Percentiles rank a stretch among this genome's conserved stretches.
phyloP scores from a whole-genome alignment of 202 grass and related monocot genomes.

The Schoenoplectus tabernaemontani region DNA sequence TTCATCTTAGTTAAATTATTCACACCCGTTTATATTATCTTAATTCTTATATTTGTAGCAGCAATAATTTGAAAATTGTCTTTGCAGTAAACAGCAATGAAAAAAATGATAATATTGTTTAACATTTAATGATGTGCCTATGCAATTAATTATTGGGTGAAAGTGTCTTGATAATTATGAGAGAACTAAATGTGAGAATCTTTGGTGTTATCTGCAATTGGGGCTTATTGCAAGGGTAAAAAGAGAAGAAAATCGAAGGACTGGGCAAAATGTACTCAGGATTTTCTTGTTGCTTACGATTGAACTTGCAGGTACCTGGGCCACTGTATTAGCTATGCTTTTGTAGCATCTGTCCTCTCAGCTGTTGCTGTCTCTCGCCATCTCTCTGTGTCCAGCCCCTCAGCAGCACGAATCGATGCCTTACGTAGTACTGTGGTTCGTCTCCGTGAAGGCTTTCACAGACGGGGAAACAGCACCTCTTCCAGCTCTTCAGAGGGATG shows the following conservation, averaged over 20 bases:
- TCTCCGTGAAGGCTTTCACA: conserved; percentile 76
- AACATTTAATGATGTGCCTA: not conserved
- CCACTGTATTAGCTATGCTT: conserved; percentile 98
- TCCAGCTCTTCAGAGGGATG: conserved; percentile 96
- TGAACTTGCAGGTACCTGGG: conserved; percentile 69
- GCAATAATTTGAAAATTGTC: not conserved
- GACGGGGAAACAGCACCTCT: conserved; percentile 73
- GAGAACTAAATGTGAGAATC: not conserved
- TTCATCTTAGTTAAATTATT: not conserved
- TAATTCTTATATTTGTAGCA: not conserved
- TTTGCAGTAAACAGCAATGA: not conserved
- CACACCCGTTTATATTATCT: not conserved
- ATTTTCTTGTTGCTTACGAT: not conserved
- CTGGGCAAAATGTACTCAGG: not conserved
- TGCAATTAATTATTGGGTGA: not conserved
- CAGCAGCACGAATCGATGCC: conserved; percentile 78
- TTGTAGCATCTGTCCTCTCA: conserved; percentile 92
- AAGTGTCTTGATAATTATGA: not conserved
- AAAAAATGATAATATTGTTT: not conserved
- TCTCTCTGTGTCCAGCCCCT: conserved; percentile 79
- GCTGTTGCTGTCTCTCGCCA: conserved; percentile 80
- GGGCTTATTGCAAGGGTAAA: not conserved
- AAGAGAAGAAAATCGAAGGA: not conserved
- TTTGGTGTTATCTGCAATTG: not conserved
- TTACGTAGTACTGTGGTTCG: conserved; percentile 90